phyloP scores from a whole-genome alignment of 805 yeast species.

The Hanseniaspora occidentalis region DNA sequence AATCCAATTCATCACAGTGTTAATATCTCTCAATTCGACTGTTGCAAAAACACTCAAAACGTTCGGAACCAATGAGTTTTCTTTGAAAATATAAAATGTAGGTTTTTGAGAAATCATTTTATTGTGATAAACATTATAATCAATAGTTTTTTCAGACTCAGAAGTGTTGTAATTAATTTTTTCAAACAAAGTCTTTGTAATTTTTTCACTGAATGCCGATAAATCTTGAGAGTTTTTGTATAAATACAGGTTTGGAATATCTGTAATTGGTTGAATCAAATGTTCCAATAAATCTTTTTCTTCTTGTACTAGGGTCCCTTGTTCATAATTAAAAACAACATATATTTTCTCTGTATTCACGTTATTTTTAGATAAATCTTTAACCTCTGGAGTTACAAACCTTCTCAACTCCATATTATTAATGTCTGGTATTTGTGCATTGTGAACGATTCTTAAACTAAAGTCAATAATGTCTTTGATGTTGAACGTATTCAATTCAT shows the following conservation, averaged over 20 bases:
- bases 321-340: slow-evolving; percentile 40
- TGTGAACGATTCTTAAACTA: slow-evolving; percentile 35
- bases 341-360: slow-evolving; percentile 23
- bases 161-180: slow-evolving; percentile 32
- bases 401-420: slow-evolving; percentile 1
- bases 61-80: slow-evolving; percentile 37
- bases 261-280: slow-evolving; percentile 46
- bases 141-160: slow-evolving; percentile 25
- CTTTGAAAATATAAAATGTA: slow-evolving; percentile 47
- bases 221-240: slow-evolving; percentile 39
- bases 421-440: slow-evolving; percentile 29
- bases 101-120: slow-evolving; percentile 50
- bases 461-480: slow-evolving; percentile 25
- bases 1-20: slow-evolving; percentile 38
- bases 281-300: slow-evolving; percentile 52
- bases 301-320: slow-evolving; percentile 36
- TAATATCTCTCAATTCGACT: slow-evolving; percentile 44
- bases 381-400: background rate
- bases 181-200: slow-evolving; percentile 25
- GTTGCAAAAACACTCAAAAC: slow-evolving; percentile 52
- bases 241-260: slow-evolving; percentile 43
- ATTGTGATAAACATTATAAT: slow-evolving; percentile 35
- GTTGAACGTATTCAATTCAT: slow-evolving; percentile 18
- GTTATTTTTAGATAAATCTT: background rate
- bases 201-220: slow-evolving; percentile 28